Evolutionary conservation across 768 basidiomycete genomes (phyloP).

Genomic region (Mycena rosella): DNA sequence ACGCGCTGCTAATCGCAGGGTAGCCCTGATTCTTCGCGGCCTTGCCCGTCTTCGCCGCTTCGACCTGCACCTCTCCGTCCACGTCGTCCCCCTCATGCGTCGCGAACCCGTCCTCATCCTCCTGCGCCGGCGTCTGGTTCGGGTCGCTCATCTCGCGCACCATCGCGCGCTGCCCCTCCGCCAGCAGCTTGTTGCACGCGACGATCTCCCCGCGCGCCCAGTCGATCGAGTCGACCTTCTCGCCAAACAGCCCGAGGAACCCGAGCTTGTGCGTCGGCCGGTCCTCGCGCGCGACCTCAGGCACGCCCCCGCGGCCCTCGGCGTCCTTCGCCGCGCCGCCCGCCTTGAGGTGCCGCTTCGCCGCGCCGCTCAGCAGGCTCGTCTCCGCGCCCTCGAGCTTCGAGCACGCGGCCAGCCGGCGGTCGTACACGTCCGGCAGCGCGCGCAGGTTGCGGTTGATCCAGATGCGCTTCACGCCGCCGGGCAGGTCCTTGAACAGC

Average conservation of each 20-base stretch:
- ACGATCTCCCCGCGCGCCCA: slow-evolving; percentile 87
- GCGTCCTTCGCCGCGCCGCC: slow-evolving; percentile 59
- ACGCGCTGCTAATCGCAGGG: slow-evolving; percentile 77
- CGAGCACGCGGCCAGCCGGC: slow-evolving; percentile 75
- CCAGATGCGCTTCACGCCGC: slow-evolving; percentile 93
- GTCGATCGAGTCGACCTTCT: slow-evolving; percentile 94
- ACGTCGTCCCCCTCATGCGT: slow-evolving; percentile 26
- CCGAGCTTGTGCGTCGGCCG: slow-evolving; percentile 86
- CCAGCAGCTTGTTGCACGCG: slow-evolving; percentile 63
- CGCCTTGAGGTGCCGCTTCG: slow-evolving; percentile 74
- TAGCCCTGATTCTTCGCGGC: too few species aligned
- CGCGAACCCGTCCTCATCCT: slow-evolving; percentile 31
- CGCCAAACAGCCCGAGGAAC: slow-evolving; percentile 72
- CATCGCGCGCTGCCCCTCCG: slow-evolving; percentile 59
- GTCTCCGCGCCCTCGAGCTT: slow-evolving; percentile 94
- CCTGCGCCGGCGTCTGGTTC: slow-evolving; percentile 26
- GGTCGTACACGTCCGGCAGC: slow-evolving; percentile 85
- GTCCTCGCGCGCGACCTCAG: slow-evolving; percentile 71
- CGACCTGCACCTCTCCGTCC: slow-evolving; percentile 29
- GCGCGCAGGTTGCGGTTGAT: slow-evolving; percentile 91
- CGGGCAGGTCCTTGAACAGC: slow-evolving; percentile 87
- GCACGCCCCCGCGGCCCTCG: slow-evolving; percentile 36
- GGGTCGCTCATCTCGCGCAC: slow-evolving; percentile 41
- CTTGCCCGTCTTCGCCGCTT: slow-evolving; percentile 30
- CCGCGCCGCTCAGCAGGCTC: slow-evolving; percentile 77